These are phyloP conservation scores for Camelina hispida DNA, from an alignment of 345 rosid species.

Conservation along the genomic window DNA sequence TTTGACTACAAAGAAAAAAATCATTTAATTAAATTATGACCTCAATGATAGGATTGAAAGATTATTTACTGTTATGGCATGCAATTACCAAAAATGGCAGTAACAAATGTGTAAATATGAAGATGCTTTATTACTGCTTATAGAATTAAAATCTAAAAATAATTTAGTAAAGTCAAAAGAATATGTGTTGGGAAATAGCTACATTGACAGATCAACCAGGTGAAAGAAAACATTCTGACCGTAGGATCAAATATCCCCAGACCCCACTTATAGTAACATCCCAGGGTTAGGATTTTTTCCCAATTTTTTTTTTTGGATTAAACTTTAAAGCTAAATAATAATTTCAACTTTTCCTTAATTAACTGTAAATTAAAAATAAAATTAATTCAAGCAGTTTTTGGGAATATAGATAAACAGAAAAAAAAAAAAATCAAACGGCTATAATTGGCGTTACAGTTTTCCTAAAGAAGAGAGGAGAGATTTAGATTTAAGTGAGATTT, in stretches of 20 bases:
- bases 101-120: too few species aligned
- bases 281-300: neutral
- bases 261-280: slow-evolving; percentile 12
- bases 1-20: too few species aligned
- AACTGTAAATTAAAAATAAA: neutral
- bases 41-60: neutral
- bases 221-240: slow-evolving; percentile 1
- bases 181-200: slow-evolving; percentile 21
- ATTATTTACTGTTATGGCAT: neutral
- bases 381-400: slow-evolving; percentile 29
- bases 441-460: slow-evolving; percentile 55
- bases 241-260: slow-evolving; percentile 25
- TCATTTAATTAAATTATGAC: too few species aligned
- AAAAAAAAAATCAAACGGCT: slow-evolving; percentile 58
- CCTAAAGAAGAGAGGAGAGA: slow-evolving; percentile 15
- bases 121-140: too few species aligned
- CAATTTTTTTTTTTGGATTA: neutral
- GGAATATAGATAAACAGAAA: slow-evolving; percentile 17
- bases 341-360: neutral
- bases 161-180: too few species aligned
- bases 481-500: slow-evolving; percentile 29
- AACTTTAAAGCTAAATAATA: slow-evolving; percentile 1
- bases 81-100: too few species aligned
- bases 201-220: slow-evolving; percentile 8
- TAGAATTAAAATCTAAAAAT: too few species aligned